Base-by-base conservation (phyloP, 129 eudicot genomes). In the Pulicaria dysenterica region DNA sequence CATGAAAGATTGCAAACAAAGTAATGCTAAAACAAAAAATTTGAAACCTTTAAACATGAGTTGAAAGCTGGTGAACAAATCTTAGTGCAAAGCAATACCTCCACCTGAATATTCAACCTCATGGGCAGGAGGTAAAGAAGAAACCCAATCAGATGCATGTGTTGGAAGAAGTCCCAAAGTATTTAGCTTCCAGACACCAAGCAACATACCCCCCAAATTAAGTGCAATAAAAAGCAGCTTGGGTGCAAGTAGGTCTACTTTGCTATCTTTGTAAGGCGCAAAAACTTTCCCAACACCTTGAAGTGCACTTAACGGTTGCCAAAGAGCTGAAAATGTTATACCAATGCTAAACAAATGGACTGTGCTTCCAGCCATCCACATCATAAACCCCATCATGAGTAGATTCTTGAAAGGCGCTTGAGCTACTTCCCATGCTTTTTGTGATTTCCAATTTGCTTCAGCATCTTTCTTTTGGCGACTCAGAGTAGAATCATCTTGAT, bases 281-380 rank as follows among this genome's bases (percentile, higher is more conserved):
- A 93, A 93, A 78, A 90, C 89, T 86, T 93, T 93, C 63, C 93
- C 98, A 17, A 87, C 91, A 42, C 88, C 95, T 79, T 87, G 98
- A 72, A 93, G 98, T 13, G 98, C 96, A 62, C 87, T 87, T 57
- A 93, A 60, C 3, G 98, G 98, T 80, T 93, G 98, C 92, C 89
- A 83, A 78, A 93, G 92, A 65, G 98, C 96, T 43, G 98, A 93
- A 80, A 93, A 84, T 3, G 96, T 93, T 63, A 93, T 93, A 61
- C 98, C 98, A 44, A 93, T 90, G 84, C 98, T 93, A 48, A 93
- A 93, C 73, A 93, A 76, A 84, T 93, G 98, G 14, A 93, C 98
- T 8, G 98, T 93, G 81, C 89, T 93, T 71, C 96, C 98, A 53
- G 98, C 92, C 98, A 93, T 93, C 98, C 98, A 93, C 98, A 93